Percentiles rank a stretch among this genome's conserved stretches.
phyloP scores from a whole-genome alignment of 1,284 basidiomycete genomes.

The Cryptococcus maquisensis region DNA sequence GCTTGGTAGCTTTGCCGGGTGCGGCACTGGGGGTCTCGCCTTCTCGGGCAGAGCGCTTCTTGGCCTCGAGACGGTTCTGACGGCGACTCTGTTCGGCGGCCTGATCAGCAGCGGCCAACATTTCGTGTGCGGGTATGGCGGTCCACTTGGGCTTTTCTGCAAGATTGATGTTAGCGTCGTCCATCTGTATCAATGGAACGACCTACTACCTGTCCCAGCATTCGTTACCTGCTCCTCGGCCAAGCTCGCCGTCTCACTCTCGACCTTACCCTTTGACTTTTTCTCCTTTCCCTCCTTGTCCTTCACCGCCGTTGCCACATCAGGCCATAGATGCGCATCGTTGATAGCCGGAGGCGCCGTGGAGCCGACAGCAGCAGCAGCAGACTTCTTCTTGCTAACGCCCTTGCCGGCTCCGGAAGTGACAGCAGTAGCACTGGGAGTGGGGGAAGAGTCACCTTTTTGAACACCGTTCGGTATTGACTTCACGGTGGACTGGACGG shows the following conservation, averaged over 20 bases:
- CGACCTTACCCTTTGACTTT: conserved; percentile 17
- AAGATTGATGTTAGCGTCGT: neutral
- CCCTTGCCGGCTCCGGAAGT: conserved; percentile 12
- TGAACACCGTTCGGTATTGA: no score
- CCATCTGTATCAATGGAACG: neutral
- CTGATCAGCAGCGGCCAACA: conserved; percentile 48
- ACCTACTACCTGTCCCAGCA: conserved; percentile 25
- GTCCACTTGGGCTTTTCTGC: conserved; percentile 49
- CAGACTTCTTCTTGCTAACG: conserved; percentile 14
- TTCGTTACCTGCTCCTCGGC: conserved; percentile 5
- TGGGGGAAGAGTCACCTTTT: neutral
- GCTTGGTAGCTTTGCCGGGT: conserved; percentile 8
- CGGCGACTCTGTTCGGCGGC: conserved; percentile 29
- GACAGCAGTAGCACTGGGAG: neutral
- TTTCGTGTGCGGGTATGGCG: conserved; percentile 45
- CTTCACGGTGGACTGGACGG: neutral
- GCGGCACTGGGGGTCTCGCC: conserved; percentile 3
- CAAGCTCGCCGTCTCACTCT: conserved; percentile 16
- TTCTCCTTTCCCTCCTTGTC: conserved; percentile 29
- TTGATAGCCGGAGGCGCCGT: conserved; percentile 15
- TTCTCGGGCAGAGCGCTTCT: conserved; percentile 13
- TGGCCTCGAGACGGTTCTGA: conserved; percentile 16
- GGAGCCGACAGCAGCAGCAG: conserved; percentile 5
- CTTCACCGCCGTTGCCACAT: conserved; percentile 31
- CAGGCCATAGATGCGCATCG: conserved; percentile 40